Evolutionary conservation across 2,329 filamentous ascomycete species (phyloP), one percentile per base, ranked within the genome.

Genomic region (Aschersonia sp.): DNA sequence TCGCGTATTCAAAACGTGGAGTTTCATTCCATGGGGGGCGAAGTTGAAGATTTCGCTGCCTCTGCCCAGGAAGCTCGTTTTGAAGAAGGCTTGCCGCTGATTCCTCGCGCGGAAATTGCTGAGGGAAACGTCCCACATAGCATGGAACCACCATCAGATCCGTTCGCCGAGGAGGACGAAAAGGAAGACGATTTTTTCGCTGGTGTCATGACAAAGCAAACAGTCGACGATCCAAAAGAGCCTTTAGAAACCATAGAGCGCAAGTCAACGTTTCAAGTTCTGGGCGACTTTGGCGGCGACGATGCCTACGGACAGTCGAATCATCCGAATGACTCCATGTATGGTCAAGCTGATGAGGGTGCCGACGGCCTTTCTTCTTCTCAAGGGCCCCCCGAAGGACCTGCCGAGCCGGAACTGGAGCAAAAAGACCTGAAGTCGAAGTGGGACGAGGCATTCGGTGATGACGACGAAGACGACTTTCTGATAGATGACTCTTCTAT

Each of bases 361-460:
- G 41, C 37, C 7, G 4, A 22, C 3, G 22, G 22, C 2, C 22
- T 22, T 22, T 22, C 22, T 22, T 22, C 22, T 22, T 22, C 44
- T 29, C 30, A 42, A 29, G 43, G 47, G 11, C 30, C 6, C 29
- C 12, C 11, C 4, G 30, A 45, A 29, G 49, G 44, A 14, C 44
- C 44, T 35, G 48, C 52, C 40, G 53, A 57, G 39, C 50, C 51
- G 6, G 51, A 56, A 22, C 52, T 57, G n/a, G 50, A 56, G 5
- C 68, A 75, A 6, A 75, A 81, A 42, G 85, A 90, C 57, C 63
- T 92, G 41, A 83, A 84, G 43, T 85, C 85, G 14, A 81, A 87
- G 55, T 95, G 90, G 86, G 78, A 87, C 53, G 83, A 85, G 44
- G 85, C 87, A 42, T 77, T 96, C 56, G 85, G 71, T 11, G 83